A percentile compares a stretch with the other conserved stretches of the same genome.
phyloP scores from a whole-genome alignment of 192 early-diverging fungal species.

The Coemansia sp. region DNA sequence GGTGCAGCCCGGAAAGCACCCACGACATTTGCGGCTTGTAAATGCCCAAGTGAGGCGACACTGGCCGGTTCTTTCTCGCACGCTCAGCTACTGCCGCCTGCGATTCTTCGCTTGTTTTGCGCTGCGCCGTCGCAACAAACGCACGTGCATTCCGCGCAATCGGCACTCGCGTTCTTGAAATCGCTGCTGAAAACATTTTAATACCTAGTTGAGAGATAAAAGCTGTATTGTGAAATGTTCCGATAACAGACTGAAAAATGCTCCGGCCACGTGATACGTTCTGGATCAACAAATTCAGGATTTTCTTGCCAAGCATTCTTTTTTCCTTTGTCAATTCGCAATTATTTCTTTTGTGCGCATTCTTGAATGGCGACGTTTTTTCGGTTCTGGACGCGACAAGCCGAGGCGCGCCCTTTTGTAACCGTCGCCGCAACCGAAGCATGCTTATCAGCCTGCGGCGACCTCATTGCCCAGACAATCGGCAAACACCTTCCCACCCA shows the following conservation, averaged over 20 bases:
- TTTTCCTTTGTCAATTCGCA: constrained; percentile 1
- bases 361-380: constrained; percentile 49
- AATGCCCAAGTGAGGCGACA: constrained; percentile 82
- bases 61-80: constrained; percentile 65
- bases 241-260: constrained; percentile 8
- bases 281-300: neutral
- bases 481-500: constrained; percentile 23
- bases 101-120: constrained; percentile 19
- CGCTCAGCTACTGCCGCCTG: constrained; percentile 52
- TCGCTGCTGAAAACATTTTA: constrained; percentile 38
- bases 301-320: neutral
- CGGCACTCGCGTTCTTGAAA: constrained; percentile 25
- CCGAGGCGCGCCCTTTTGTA: constrained; percentile 50
- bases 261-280: neutral
- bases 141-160: constrained; percentile 32
- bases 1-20: constrained; percentile 70
- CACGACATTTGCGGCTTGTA: constrained; percentile 90
- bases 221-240: neutral
- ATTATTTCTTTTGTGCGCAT: constrained; percentile 6
- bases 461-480: constrained; percentile 52
- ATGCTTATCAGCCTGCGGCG: constrained; percentile 51
- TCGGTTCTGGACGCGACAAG: constrained; percentile 55
- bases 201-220: constrained; percentile 6
- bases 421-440: constrained; percentile 54
- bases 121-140: constrained; percentile 45